Evolutionary conservation across 345 rosid genomes (phyloP), one percentile per base, ranked within the genome.

Genomic region (Pistacia vera): DNA sequence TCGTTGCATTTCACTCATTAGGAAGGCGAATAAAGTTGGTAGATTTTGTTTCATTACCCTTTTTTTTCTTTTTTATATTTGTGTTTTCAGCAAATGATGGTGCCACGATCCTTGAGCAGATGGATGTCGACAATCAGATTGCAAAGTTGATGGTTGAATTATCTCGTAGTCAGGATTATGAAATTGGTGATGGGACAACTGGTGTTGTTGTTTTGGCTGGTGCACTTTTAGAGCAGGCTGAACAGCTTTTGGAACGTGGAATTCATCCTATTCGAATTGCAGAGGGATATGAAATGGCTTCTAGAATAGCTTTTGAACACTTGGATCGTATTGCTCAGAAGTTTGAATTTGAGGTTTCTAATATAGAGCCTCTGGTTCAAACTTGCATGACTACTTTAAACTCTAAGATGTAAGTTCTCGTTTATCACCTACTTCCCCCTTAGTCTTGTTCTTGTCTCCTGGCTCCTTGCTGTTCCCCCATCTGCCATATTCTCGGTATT

Each of bases 201-300:
- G 98, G 99, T 64, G 99, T 92, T 80, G 97, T 97, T 73, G 98
- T 97, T 59, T 73, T 91, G 95, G 99, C 99, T 76, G 99, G 99
- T 64, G 90, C 98, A 0, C 94, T 97, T 70, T 78, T 97, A 38
- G 98, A 97, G 87, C 98, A 97, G 77, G 98, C 99, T 67, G 97
- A 97, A 84, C 87, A 88, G 82, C 84, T 89, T 11, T 51, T 94
- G 63, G 99, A 97, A 78, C 93, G 97, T n/a, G 98, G 98, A 28
- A 89, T 97, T 79, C 99, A 97, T 81, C 98, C 98, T 25, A 97
- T 94, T 62, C 91, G 97, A 52, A 66, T 97, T 66, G 99, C 99
- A 8, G 97, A 97, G 79, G 99, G 99, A 2, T 97, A 92, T 72
- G 99, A 97, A 80, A 80, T 83, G 86, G 97, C 98, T 76, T 97